These are phyloP conservation scores for Cyberlindnera suaveolens DNA, from an alignment of 805 yeast genomes.

Conservation along the genomic window DNA sequence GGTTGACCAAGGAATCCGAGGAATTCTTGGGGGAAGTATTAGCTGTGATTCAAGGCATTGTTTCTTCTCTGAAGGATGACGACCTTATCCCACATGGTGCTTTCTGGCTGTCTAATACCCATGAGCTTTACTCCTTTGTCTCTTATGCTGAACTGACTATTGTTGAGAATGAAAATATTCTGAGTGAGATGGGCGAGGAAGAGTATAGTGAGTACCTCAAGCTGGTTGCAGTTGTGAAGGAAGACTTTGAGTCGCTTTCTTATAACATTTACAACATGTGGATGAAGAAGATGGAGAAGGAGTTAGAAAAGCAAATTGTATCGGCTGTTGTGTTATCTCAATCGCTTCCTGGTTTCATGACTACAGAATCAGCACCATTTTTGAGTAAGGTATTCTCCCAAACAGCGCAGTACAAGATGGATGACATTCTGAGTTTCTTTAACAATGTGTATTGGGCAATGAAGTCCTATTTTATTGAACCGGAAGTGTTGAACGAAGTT, in stretches of 20 bases:
- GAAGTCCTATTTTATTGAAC: conserved; percentile 85
- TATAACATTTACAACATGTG: conserved; percentile 94
- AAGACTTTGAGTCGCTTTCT: conserved; percentile 87
- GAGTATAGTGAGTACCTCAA: conserved; percentile 88
- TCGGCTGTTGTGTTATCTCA: conserved; percentile 95
- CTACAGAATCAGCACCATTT: conserved; percentile 75
- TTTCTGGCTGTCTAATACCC: conserved; percentile 95
- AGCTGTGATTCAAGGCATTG: conserved; percentile 79
- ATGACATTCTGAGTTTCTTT: conserved; percentile 83
- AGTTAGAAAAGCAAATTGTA: conserved; percentile 82
- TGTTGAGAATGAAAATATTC: conserved; percentile 70
- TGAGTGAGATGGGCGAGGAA: conserved; percentile 79
- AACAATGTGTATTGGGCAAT: conserved; percentile 89
- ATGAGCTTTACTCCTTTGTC: conserved; percentile 91
- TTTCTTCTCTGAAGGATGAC: conserved; percentile 73
- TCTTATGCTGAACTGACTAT: conserved; percentile 92
- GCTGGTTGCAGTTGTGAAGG: conserved; percentile 84
- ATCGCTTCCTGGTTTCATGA: conserved; percentile 91
- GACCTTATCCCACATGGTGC: conserved; percentile 90
- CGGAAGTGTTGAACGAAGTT: conserved; percentile 77
- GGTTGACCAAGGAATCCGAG: conserved; percentile 88
- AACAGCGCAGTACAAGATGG: conserved; percentile 80
- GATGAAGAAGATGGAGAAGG: conserved; percentile 93
- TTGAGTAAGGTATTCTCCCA: conserved; percentile 76
- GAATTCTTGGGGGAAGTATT: conserved; percentile 84